These are phyloP conservation scores for Umbellularia californica DNA, from an alignment of 164 flowering plant genomes.

Conservation along the genomic window DNA sequence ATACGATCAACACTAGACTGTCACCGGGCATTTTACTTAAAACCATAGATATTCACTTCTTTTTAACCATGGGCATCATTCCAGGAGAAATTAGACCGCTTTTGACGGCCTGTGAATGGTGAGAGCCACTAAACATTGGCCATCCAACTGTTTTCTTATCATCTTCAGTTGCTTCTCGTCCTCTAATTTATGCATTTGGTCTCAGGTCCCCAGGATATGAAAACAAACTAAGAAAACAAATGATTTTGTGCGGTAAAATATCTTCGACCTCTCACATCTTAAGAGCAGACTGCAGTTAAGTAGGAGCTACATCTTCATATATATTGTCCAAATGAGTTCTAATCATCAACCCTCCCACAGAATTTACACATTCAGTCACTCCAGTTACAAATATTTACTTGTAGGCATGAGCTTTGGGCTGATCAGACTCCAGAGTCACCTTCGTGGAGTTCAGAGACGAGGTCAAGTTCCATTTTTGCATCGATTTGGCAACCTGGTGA, in stretches of 20 bases:
- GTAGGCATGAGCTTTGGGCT: background rate
- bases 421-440: background rate
- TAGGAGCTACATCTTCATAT: background rate
- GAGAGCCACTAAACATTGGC: too few relatives aligned
- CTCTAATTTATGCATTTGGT: background rate
- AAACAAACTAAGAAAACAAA: background rate
- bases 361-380: background rate
- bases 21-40: too few relatives aligned
- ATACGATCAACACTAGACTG: too few relatives aligned
- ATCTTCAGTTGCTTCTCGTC: too few relatives aligned
- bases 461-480: background rate
- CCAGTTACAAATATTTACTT: background rate
- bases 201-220: background rate
- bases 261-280: background rate
- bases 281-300: background rate
- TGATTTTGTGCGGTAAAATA: background rate
- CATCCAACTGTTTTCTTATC: too few relatives aligned
- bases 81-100: too few relatives aligned
- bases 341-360: background rate
- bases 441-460: background rate
- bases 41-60: too few relatives aligned
- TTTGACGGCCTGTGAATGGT: too few relatives aligned
- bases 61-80: too few relatives aligned
- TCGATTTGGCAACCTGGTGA: background rate
- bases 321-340: background rate